These are phyloP conservation scores for Colletotrichum godetiae DNA, from an alignment of 2,329 filamentous ascomycete genomes.

Conservation along the genomic window DNA sequence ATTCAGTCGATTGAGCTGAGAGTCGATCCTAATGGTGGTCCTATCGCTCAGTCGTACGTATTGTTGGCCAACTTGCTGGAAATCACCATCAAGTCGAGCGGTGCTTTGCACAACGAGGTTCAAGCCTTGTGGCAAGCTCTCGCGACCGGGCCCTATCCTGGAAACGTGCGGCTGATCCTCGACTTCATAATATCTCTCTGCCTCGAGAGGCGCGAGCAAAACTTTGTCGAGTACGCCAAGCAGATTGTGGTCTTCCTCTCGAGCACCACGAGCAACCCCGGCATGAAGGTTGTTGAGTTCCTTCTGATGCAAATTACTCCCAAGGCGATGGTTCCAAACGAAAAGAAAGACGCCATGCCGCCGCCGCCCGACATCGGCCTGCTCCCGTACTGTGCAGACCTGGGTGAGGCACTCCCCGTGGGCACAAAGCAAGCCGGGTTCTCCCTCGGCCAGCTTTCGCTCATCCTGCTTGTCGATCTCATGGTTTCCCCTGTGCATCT, in stretches of 20 bases:
- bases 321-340: constrained; percentile 95
- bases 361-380: constrained; percentile 78
- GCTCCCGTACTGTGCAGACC: constrained; percentile 90
- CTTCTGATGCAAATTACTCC: constrained; percentile 90
- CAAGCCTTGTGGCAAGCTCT: constrained; percentile 97
- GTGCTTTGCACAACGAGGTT: constrained; percentile 92
- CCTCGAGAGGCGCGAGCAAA: constrained; percentile 93
- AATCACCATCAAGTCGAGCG: constrained; percentile 93
- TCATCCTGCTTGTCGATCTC: constrained; percentile 94
- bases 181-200: constrained; percentile 97
- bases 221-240: constrained; percentile 97
- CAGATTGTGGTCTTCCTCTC: constrained; percentile 98
- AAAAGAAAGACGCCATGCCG: constrained; percentile 77
- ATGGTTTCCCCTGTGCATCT: constrained; percentile 93
- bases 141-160: constrained; percentile 89
- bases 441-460: constrained; percentile 89
- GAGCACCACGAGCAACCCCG: constrained; percentile 77
- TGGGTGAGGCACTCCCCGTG: constrained; percentile 81
- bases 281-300: constrained; percentile 94
- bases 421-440: constrained; percentile 94
- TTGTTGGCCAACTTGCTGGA: constrained; percentile 94
- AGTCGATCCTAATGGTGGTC: constrained; percentile 89
- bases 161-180: constrained; percentile 92
- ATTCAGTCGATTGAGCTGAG: constrained; percentile 94
- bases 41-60: constrained; percentile 93